Evolutionary conservation across 495 filamentous ascomycete genomes (phyloP).

Genomic region (Darksidea phi): DNA sequence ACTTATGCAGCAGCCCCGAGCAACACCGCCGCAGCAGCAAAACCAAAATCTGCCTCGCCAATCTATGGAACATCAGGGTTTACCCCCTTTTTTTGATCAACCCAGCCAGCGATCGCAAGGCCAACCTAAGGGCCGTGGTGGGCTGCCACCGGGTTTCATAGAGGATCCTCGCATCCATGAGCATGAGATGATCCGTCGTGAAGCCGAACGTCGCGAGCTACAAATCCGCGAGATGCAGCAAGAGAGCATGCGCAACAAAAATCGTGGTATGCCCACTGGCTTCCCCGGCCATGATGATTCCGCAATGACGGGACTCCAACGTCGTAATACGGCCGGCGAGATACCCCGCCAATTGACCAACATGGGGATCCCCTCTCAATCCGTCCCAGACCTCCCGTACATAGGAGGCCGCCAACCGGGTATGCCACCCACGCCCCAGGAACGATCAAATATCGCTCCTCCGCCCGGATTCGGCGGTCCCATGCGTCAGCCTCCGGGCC

Average conservation of each 20-base stretch:
- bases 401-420: slow-evolving; percentile 19
- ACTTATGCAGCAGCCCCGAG: slow-evolving; percentile 38
- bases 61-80: slow-evolving; percentile 22
- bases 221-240: slow-evolving; percentile 18
- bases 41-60: slow-evolving; percentile 34
- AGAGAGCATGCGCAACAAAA: slow-evolving; percentile 28
- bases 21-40: slow-evolving; percentile 27
- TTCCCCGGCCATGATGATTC: slow-evolving; percentile 24
- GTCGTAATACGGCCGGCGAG: slow-evolving; percentile 32
- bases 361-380: slow-evolving; percentile 38
- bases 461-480: slow-evolving; percentile 35
- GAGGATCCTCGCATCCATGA: slow-evolving; percentile 34
- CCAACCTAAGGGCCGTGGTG: slow-evolving; percentile 35
- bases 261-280: slow-evolving; percentile 17
- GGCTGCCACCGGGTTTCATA: slow-evolving; percentile 33
- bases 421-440: slow-evolving; percentile 33
- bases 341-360: slow-evolving; percentile 35
- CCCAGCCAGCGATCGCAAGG: slow-evolving; percentile 31
- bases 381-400: slow-evolving; percentile 29
- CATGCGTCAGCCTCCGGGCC: slow-evolving; percentile 33
- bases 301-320: slow-evolving; percentile 23
- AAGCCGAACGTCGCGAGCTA: slow-evolving; percentile 21
- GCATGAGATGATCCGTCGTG: slow-evolving; percentile 28
- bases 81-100: slow-evolving; percentile 38
- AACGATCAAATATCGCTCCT: slow-evolving; percentile 35